These are phyloP conservation scores for Galerina marginata DNA, from an alignment of 768 basidiomycete genomes.

Conservation along the genomic window DNA sequence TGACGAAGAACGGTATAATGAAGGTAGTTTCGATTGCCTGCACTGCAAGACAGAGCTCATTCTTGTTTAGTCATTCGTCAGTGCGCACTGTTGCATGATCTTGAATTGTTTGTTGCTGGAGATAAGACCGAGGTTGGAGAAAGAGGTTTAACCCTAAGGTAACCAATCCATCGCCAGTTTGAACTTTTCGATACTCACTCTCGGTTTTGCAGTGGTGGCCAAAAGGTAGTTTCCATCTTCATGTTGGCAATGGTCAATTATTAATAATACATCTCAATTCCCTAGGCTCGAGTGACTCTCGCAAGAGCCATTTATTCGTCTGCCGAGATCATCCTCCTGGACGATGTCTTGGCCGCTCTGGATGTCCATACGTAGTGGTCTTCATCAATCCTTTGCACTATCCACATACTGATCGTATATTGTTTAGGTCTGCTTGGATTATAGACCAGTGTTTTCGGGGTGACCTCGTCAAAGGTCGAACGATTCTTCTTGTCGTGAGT, in stretches of 20 bases:
- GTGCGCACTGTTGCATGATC: conserved; percentile 73
- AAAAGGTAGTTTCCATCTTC: conserved; percentile 32
- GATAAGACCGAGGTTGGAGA: conserved; percentile 74
- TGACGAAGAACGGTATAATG: conserved; percentile 78
- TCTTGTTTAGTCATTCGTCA: conserved; percentile 57
- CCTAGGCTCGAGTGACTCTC: conserved; percentile 49
- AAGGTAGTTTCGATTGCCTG: conserved; percentile 29
- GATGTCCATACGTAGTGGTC: conserved; percentile 42
- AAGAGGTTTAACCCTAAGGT: conserved; percentile 60
- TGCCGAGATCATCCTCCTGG: conserved; percentile 69
- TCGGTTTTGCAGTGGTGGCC: conserved; percentile 44
- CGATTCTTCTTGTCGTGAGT: conserved; percentile 75
- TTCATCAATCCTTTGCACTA: not conserved
- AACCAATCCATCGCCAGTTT: not conserved
- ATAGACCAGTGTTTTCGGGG: conserved; percentile 80
- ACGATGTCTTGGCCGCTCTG: conserved; percentile 73
- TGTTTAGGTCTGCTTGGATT: conserved; percentile 75
- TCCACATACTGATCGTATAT: conserved; percentile 37
- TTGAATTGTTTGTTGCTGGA: conserved; percentile 67
- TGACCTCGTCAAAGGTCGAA: conserved; percentile 72
- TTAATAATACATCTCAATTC: no score
- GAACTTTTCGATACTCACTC: not conserved
- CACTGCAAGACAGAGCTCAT: not conserved
- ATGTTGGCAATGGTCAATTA: no score
- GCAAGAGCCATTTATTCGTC: conserved; percentile 54